Evolutionary conservation across 805 yeast species (phyloP), one percentile per base, ranked within the genome.

Genomic region (Hanseniaspora occidentalis): DNA sequence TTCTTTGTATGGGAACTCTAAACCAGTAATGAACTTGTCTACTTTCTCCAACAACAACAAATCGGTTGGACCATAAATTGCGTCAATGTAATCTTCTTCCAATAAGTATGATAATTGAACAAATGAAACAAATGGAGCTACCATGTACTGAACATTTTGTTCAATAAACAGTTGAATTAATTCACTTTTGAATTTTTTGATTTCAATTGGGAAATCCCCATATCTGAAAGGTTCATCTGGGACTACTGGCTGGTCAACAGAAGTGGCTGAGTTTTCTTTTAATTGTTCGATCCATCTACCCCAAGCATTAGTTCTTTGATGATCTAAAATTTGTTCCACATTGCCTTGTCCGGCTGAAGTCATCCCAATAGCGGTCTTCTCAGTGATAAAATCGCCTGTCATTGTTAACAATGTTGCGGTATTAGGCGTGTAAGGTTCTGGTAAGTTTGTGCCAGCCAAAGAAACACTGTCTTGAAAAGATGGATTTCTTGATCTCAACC

Each of bases 61-160:
- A 50, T 92, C 97, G 1, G 86, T 79, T 6, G 95, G 79, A 1
- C 95, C 95, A 58, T 77, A 83, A 27, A 88, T 75, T 4, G 81
- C 77, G 56, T 88, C 86, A 38, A 89, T 71, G 36, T 66, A 61
- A 0, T 65, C 67, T 37, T 65, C 65, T 35, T 70, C 70, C 45
- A 70, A 68, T 50, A 89, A 61, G 51, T 84, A 85, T 6, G 82
- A 74, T 50, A 92, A 66, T 59, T 89, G 96, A 31, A 78, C 71
- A 61, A 85, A 77, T 0, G 96, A 75, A 35, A 77, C 69, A 53
- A 77, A 86, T 4, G 97, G 97, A 26, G 95, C 81, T 10, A 86
- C 73, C 42, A 85, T 59, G 53, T 71, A 88, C 43, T 78, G 16
- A 10, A 84, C 60, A 2, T 65, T 70, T 37, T 69, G 65, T 17